Evolutionary conservation across 2,329 filamentous ascomycete genomes (phyloP), one percentile per base, ranked within the genome.

Genomic region (Fusarium aywerte): DNA sequence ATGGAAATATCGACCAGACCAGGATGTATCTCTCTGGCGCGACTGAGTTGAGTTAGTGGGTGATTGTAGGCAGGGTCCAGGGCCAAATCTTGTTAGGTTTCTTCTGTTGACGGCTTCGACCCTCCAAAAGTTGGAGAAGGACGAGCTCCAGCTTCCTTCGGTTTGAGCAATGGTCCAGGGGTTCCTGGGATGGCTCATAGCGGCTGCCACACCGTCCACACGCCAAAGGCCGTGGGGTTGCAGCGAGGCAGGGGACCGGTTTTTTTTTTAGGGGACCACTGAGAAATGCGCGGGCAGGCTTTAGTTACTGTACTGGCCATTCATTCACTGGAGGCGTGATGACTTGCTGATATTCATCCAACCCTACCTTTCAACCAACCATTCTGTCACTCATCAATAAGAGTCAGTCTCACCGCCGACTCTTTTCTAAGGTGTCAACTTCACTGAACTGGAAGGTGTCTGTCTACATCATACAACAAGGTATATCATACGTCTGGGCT

Each of bases 221-320:
- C 49, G 51, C 64, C 65, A 52, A 57, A 63, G 47, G 51, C 45
- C 55, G 59, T 65, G 66, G 65, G 65, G 65, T 65, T 67, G 54
- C 65, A 67, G 45, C 35, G 54, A 29, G 54, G 59, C 57, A 67
- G 51, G 65, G 65, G 56, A 65, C 60, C 43, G 43, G 49, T 65
- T 60, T 61, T 53, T 61, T 65, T 60, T 61, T 54, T 61, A 58
- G 62, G 65, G 65, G 65, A 55, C 60, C 64, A 54, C 60, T 68
- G 54, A 67, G 58, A 62, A 53, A 36, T 54, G 58, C 43, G 58
- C 58, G 16, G 16, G n/a, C 48, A 52, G 43, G n/a, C 27, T 44
- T 33, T 20, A 33, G 50, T 29, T 45, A 16, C 9, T 27, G 27
- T 45, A 16, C 9, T 27, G 27, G 20, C 13, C 49, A 68, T 53